These are phyloP conservation scores for Zasmidium angulare DNA, from an alignment of 2,329 filamentous ascomycete species.

Conservation along the genomic window DNA sequence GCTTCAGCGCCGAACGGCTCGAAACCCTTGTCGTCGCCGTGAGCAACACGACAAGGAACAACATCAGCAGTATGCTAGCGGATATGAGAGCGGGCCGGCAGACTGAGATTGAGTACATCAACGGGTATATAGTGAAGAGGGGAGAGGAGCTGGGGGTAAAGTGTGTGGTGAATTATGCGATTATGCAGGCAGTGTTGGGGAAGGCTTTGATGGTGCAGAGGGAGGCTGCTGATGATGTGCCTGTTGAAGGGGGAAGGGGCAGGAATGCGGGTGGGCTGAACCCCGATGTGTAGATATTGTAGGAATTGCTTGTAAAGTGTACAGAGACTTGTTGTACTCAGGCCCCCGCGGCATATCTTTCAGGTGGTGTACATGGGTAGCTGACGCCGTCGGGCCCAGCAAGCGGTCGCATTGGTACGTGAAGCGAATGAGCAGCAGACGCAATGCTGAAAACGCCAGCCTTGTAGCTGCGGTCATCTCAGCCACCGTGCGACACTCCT, in stretches of 20 bases:
- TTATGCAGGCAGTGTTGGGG: slow-evolving; percentile 71
- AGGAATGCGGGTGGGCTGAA: slow-evolving; percentile 9
- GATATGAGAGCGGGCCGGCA: slow-evolving; percentile 60
- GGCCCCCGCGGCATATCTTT: not conserved
- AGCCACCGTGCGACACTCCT: no score
- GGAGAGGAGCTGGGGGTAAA: slow-evolving; percentile 72
- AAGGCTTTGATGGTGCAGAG: slow-evolving; percentile 54
- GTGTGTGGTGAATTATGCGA: slow-evolving; percentile 69
- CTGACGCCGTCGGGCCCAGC: no score
- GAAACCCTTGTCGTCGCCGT: slow-evolving; percentile 59
- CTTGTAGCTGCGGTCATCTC: no score
- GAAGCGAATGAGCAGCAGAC: no score
- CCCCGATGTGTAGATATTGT: slow-evolving; percentile 2
- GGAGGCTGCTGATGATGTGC: slow-evolving; percentile 43
- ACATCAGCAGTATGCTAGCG: slow-evolving; percentile 66
- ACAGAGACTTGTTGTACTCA: not conserved
- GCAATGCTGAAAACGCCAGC: no score
- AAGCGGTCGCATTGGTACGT: no score
- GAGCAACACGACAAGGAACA: slow-evolving; percentile 54
- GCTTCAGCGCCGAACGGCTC: slow-evolving; percentile 62
- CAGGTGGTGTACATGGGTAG: no score
- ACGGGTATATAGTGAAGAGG: slow-evolving; percentile 78
- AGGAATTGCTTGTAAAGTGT: not conserved
- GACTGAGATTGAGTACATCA: slow-evolving; percentile 81
- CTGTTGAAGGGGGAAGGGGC: slow-evolving; percentile 23